Percentiles rank a stretch among this genome's conserved stretches.
These are phyloP conservation scores for Deinandra increscens DNA, from an alignment of 129 eudicot genomes.

Conservation along the genomic window DNA sequence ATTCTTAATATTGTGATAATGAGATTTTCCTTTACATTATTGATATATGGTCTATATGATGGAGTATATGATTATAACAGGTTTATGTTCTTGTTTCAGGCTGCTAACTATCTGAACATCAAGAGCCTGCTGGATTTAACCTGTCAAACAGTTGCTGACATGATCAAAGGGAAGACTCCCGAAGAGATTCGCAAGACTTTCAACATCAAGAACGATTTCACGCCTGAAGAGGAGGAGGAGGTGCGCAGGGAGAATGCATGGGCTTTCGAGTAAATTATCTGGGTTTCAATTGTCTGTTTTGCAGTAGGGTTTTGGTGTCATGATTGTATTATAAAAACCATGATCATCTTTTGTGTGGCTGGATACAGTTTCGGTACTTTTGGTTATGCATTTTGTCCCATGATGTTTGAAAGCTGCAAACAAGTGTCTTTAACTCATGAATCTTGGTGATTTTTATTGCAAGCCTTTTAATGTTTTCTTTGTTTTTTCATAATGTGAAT, in stretches of 20 bases:
- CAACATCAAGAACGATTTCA: constrained; percentile 74
- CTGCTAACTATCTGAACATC: constrained; percentile 77
- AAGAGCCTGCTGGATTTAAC: constrained; percentile 65
- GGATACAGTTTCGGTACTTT: neutral
- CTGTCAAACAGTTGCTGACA: constrained; percentile 81
- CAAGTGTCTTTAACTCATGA: constrained; percentile 8
- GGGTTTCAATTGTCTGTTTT: neutral
- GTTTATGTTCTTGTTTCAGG: constrained; percentile 36
- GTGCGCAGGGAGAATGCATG: constrained; percentile 71
- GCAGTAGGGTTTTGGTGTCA: constrained; percentile 16
- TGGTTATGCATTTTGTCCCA: constrained; percentile 7
- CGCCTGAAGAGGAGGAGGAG: constrained; percentile 79
- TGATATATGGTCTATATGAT: neutral
- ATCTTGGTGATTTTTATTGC: neutral
- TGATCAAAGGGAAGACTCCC: constrained; percentile 75
- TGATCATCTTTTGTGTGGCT: constrained; percentile 16
- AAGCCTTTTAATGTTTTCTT: neutral
- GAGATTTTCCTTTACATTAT: neutral
- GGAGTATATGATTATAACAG: neutral
- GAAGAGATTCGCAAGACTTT: constrained; percentile 78
- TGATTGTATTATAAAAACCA: neutral
- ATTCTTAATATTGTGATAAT: too few relatives aligned
- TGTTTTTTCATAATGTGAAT: neutral
- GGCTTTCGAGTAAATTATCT: constrained; percentile 60
- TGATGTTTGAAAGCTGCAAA: constrained; percentile 24